phyloP scores from a whole-genome alignment of 441 rosid species.

The Geranium incanum region DNA sequence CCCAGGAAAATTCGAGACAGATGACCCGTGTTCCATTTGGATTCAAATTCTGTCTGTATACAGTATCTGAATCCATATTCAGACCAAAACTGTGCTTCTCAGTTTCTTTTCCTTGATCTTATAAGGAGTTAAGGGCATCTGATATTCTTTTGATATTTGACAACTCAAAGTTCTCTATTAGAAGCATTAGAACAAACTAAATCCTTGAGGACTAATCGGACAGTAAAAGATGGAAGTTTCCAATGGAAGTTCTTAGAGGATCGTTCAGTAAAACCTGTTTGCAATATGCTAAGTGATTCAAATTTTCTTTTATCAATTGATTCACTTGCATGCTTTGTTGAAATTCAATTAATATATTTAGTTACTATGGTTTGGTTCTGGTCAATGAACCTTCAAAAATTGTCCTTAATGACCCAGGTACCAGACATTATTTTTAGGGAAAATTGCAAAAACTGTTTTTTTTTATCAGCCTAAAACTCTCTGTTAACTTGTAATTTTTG shows the following conservation, averaged over 20 bases:
- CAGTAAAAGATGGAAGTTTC: not conserved
- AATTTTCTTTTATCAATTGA: not conserved
- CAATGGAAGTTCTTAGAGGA: too few species aligned
- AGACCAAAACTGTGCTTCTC: not conserved
- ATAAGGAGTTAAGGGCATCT: not conserved
- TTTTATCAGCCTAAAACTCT: too few species aligned
- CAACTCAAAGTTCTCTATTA: not conserved
- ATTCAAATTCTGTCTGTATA: not conserved
- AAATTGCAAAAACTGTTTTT: too few species aligned
- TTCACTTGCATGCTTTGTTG: not conserved
- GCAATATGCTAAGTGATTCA: not conserved
- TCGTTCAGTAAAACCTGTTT: not conserved
- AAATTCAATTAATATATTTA: not conserved
- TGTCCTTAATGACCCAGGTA: not conserved
- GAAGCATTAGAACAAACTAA: conserved; percentile 1
- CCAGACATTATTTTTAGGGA: too few species aligned
- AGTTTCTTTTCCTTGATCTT: not conserved
- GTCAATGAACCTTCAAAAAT: not conserved
- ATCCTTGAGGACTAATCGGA: not conserved
- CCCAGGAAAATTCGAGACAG: not conserved
- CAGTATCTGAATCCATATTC: not conserved
- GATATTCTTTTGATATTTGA: not conserved
- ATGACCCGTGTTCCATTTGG: not conserved
- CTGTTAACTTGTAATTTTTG: too few species aligned
- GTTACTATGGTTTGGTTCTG: not conserved